Percentiles rank a stretch among this genome's conserved stretches.
Evolutionary conservation across 805 yeast species (phyloP).

Genomic region (Saccharomycopsis fermentans): DNA sequence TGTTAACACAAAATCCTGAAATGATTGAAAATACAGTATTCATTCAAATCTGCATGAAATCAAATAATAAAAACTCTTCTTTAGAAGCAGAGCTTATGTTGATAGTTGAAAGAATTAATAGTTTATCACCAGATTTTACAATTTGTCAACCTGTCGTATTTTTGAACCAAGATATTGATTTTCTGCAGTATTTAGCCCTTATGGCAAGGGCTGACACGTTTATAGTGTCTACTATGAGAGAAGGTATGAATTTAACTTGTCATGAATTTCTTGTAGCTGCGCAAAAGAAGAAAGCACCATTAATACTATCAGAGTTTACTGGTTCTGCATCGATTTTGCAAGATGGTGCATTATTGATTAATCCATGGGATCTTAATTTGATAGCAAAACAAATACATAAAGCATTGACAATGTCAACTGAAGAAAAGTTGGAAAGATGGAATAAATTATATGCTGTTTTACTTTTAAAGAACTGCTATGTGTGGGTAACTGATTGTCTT

Average conservation of each 20-base stretch:
- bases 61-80: conserved; percentile 42
- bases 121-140: conserved; percentile 63
- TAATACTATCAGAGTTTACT: conserved; percentile 84
- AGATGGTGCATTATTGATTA: conserved; percentile 64
- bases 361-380: conserved; percentile 79
- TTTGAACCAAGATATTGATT: conserved; percentile 79
- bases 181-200: conserved; percentile 81
- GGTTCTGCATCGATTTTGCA: conserved; percentile 80
- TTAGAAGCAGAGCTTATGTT: conserved; percentile 64
- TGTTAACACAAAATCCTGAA: conserved; percentile 62
- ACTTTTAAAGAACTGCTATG: conserved; percentile 53
- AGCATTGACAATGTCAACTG: conserved; percentile 54
- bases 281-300: conserved; percentile 60
- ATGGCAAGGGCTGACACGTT: conserved; percentile 80
- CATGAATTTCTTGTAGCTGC: conserved; percentile 86
- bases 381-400: conserved; percentile 52
- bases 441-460: conserved; percentile 47
- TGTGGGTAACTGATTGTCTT: conserved; percentile 61
- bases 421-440: conserved; percentile 60
- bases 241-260: conserved; percentile 94
- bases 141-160: conserved; percentile 75
- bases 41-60: conserved; percentile 72
- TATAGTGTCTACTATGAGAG: conserved; percentile 84
- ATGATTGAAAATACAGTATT: conserved; percentile 60
- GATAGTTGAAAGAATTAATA: conserved; percentile 78